Conservation (phyloP, 2,329 filamentous ascomycete species). For the Juglanconis oblonga region DNA sequence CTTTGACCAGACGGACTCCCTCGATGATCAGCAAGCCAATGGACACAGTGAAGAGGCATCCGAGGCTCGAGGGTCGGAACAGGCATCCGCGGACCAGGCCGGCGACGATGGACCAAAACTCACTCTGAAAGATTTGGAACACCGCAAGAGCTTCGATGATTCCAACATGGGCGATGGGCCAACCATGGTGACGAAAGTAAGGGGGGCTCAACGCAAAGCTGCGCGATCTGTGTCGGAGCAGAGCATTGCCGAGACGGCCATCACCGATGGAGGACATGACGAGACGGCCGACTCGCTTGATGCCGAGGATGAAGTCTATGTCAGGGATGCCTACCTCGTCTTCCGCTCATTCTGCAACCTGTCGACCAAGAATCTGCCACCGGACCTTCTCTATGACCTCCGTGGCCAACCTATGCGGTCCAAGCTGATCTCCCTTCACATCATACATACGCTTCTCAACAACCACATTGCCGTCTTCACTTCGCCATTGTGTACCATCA, state of each 20-base stretch:
- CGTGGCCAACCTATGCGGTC: slow-evolving; percentile 96
- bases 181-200: slow-evolving; percentile 64
- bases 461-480: slow-evolving; percentile 91
- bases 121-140: slow-evolving; percentile 64
- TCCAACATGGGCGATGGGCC: slow-evolving; percentile 64
- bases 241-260: slow-evolving; percentile 30
- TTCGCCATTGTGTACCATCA: slow-evolving; percentile 88
- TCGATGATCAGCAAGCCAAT: slow-evolving; percentile 31
- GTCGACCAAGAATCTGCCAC: slow-evolving; percentile 84
- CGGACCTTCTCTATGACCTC: slow-evolving; percentile 89
- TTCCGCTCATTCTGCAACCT: slow-evolving; percentile 98
- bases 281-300: slow-evolving; percentile 61
- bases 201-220: slow-evolving; percentile 38
- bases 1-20: slow-evolving; percentile 44
- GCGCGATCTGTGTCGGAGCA: slow-evolving; percentile 51
- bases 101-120: slow-evolving; percentile 50
- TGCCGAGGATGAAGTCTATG: slow-evolving; percentile 89
- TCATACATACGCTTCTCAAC: slow-evolving; percentile 92
- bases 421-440: slow-evolving; percentile 90
- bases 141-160: slow-evolving; percentile 67
- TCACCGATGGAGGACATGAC: slow-evolving; percentile 50
- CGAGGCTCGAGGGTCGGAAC: slow-evolving; percentile 27
- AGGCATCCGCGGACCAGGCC: slow-evolving; percentile 24
- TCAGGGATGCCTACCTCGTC: slow-evolving; percentile 94
- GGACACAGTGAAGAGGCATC: slow-evolving; percentile 39